Evolutionary conservation across 352 stramenopile genomes (phyloP).

Genomic region (Elongisporangium anandrum): DNA sequence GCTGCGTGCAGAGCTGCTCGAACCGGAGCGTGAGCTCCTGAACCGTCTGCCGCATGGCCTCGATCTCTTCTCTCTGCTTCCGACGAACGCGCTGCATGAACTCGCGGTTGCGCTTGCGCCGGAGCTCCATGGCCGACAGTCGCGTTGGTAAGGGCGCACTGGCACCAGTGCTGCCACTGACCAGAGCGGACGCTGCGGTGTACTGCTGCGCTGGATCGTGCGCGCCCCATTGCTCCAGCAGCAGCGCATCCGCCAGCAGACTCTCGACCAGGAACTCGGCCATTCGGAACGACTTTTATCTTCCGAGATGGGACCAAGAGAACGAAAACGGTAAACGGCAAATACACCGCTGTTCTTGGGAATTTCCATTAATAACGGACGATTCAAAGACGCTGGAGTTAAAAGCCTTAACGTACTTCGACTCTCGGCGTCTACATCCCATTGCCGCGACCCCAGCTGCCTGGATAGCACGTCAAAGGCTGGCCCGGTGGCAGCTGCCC

Average conservation of each 20-base stretch:
- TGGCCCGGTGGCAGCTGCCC: no score
- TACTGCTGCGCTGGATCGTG: not conserved
- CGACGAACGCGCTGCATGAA: not conserved
- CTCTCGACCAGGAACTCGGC: not conserved
- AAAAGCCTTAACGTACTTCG: no score
- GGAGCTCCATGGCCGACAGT: not conserved
- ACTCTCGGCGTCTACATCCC: no score
- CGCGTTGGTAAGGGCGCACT: not conserved
- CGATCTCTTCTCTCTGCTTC: not conserved
- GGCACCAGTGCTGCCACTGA: not conserved
- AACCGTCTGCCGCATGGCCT: not conserved
- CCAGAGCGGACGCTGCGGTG: no score
- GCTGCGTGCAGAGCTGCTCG: not conserved
- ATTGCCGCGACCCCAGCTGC: no score
- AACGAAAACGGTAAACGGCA: not conserved
- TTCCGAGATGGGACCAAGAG: not conserved
- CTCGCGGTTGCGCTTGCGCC: not conserved
- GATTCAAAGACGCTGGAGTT: no score
- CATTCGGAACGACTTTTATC: not conserved
- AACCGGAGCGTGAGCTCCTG: not conserved
- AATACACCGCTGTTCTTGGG: no score
- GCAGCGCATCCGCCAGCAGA: not conserved
- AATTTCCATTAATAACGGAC: no score
- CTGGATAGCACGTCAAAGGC: no score
- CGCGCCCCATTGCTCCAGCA: not conserved